Base-by-base conservation (phyloP, 257 asterid species). In the Jacaranda mimosifolia region DNA sequence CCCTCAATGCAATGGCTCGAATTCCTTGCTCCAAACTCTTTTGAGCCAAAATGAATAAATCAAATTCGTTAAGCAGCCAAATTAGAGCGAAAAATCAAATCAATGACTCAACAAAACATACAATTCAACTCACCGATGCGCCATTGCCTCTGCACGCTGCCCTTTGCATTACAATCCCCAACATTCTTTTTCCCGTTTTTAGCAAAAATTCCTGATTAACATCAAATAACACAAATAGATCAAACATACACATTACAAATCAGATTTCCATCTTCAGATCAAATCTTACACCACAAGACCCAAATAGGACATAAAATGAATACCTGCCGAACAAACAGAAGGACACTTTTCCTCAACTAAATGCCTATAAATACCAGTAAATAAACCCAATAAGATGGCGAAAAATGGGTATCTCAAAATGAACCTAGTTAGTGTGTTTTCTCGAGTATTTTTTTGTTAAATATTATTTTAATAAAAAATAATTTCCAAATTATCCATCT, bases 21-120 rank as follows among this genome's bases (percentile, higher is more conserved):
- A 88, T 79, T 78, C 94, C 89, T 63, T 83, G 81, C 92, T 85
- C 91, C 87, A 74, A 66, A 78, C 74, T 72, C 88, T 88, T 73
- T 53, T 55, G 67, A 68, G 42, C 36, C 65, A 72, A 72, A 48
- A 46, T 26, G 4, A 62, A 46, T 26, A 63, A 48, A 65, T 36
- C 4, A 46, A 40, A 48, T 75, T 1, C 12, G 55, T 48, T 26
- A 80, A 19, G 15, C 12, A 73, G 3, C 62, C 69, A 72, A 76
- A 66, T 42, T 15, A 66, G 73, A 64, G 48, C 51, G 55, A 65
- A 77, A 58, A 38, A 52, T 64, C 63, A 78, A 73, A 72, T 7
- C 7, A 52, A 49, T 26, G 46, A 43, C 52, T 40, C 36, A 45
- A 60, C 0, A 77, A 11, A 19, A 51, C 1, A 10, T 8, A 68